Conservation (phyloP, 2,329 filamentous ascomycete species). For the Diaporthe destruens region DNA sequence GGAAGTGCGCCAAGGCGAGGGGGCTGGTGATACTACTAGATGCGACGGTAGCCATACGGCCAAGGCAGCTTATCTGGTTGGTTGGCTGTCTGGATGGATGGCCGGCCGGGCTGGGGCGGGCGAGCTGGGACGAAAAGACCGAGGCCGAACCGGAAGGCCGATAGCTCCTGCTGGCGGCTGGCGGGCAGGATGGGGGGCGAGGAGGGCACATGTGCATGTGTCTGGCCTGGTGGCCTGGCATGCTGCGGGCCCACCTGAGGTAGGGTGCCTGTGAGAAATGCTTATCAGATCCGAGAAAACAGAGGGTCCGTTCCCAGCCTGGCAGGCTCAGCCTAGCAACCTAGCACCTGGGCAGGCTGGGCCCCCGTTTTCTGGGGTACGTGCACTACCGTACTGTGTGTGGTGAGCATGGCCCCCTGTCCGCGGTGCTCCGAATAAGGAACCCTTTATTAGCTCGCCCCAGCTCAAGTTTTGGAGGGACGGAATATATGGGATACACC, state of each 20-base stretch:
- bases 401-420: neutral
- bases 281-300: slow-evolving; percentile 41
- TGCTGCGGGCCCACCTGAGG: slow-evolving; percentile 1
- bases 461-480: slow-evolving; percentile 22
- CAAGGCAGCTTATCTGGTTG: neutral
- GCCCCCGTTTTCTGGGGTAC: slow-evolving; percentile 28
- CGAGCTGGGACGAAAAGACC: slow-evolving; percentile 7
- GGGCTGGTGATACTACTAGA: neutral
- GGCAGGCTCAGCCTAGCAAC: neutral
- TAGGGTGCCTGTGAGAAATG: too few species aligned
- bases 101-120: neutral
- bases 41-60: slow-evolving; percentile 13
- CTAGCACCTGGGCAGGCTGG: neutral
- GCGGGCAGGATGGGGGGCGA: too few species aligned
- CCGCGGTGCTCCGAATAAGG: slow-evolving; percentile 25
- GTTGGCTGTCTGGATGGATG: neutral
- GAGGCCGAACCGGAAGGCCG: slow-evolving; percentile 26
- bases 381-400: neutral
- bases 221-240: neutral
- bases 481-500: neutral
- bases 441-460: slow-evolving; percentile 22
- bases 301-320: slow-evolving; percentile 30
- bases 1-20: neutral
- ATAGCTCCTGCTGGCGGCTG: neutral
- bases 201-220: too few species aligned